Percentiles rank a stretch among this genome's conserved stretches.
Conservation (phyloP, 2,329 filamentous ascomycete genomes). For the Colletotrichum chlorophyti region DNA sequence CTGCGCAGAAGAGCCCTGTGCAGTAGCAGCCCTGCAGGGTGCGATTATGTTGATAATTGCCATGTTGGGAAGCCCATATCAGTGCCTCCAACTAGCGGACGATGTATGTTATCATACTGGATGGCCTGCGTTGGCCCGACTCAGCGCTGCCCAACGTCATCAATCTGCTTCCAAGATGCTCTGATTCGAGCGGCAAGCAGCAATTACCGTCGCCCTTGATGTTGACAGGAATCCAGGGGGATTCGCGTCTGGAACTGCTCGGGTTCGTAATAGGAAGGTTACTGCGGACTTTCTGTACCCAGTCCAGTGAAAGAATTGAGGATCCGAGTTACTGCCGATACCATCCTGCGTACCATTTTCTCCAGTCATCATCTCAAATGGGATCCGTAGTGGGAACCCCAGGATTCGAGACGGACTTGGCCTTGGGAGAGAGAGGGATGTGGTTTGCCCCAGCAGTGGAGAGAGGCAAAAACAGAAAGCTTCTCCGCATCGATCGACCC, state of each 20-base stretch:
- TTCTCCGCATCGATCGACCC: conserved; percentile 29
- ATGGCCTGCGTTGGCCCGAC: conserved; percentile 10
- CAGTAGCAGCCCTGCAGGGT: no score
- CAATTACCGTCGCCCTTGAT: not conserved
- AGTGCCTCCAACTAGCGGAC: no score
- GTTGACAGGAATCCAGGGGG: not conserved
- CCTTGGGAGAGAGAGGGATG: not conserved
- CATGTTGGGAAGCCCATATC: no score
- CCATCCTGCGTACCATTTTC: no score
- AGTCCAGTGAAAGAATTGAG: no score
- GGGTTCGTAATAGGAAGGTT: no score
- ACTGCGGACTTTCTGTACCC: no score
- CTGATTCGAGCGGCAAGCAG: conserved; percentile 24
- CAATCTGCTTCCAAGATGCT: conserved; percentile 7
- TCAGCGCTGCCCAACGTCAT: conserved; percentile 4
- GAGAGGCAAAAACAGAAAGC: conserved; percentile 22
- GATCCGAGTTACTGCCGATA: not conserved
- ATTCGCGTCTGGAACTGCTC: not conserved
- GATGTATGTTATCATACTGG: not conserved
- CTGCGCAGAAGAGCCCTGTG: not conserved
- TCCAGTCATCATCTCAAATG: not conserved
- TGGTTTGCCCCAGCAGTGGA: conserved; percentile 9
- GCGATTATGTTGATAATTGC: no score
- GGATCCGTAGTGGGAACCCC: conserved; percentile 1
- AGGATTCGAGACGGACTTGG: conserved; percentile 21